Evolutionary conservation across 1,139 yeast genomes (phyloP).

Genomic region (Debaryomycetaceae sp.): DNA sequence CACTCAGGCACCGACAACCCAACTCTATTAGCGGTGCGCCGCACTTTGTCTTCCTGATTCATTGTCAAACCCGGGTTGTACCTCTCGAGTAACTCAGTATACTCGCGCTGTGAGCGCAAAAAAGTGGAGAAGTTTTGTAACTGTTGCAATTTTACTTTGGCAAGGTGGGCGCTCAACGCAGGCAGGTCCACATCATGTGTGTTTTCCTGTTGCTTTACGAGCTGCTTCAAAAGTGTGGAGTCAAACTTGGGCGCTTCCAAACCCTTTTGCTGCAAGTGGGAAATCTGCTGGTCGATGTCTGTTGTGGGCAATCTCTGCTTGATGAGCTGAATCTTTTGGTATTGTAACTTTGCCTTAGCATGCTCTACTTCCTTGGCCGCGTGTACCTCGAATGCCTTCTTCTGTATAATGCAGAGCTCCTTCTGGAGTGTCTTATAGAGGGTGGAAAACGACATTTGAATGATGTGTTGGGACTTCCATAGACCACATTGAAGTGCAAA

Average conservation of each 20-base stretch:
- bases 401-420: conserved; percentile 45
- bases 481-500: too few species aligned
- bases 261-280: conserved; percentile 20
- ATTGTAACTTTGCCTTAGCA: conserved; percentile 48
- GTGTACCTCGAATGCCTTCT: conserved; percentile 40
- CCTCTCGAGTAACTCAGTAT: conserved; percentile 74
- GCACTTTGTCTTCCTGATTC: conserved; percentile 73
- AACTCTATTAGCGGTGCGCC: conserved; percentile 77
- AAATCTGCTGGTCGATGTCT: conserved; percentile 29
- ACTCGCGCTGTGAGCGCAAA: conserved; percentile 68
- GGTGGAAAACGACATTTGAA: conserved; percentile 3
- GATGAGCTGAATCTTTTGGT: conserved; percentile 49
- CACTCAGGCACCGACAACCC: conserved; percentile 51
- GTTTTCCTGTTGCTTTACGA: too few species aligned
- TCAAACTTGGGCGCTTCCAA: conserved; percentile 19
- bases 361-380: conserved; percentile 44
- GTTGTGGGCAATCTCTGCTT: conserved; percentile 34
- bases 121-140: conserved; percentile 51
- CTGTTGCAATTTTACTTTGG: conserved; percentile 22
- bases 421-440: conserved; percentile 26
- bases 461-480: too few species aligned
- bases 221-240: conserved; percentile 18
- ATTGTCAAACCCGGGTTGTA: conserved; percentile 82
- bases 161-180: conserved; percentile 9
- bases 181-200: too few species aligned